These are phyloP conservation scores for Nigrospora osmanthi DNA, from an alignment of 2,329 filamentous ascomycete species.

Conservation along the genomic window DNA sequence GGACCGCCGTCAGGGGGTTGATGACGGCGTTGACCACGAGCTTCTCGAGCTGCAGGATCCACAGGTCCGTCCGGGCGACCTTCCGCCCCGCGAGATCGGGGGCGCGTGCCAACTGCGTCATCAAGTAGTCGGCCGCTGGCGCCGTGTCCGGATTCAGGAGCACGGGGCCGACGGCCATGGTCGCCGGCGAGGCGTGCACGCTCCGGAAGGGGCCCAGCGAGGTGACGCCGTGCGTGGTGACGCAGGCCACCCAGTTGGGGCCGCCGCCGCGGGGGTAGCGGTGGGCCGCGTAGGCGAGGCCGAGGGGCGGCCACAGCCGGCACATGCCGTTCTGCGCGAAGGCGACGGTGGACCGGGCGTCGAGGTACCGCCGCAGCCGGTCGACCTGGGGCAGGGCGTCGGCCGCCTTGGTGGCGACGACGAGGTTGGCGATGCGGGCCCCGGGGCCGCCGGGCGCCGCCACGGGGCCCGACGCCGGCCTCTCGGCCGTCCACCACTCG, in stretches of 20 bases:
- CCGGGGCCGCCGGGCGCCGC: slow-evolving; percentile 32
- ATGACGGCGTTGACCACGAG: slow-evolving; percentile 73
- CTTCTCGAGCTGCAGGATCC: slow-evolving; percentile 72
- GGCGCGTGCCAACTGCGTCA: slow-evolving; percentile 30
- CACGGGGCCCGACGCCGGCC: slow-evolving; percentile 25
- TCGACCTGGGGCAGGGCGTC: slow-evolving; percentile 55
- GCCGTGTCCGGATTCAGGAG: slow-evolving; percentile 14
- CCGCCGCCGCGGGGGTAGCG: slow-evolving; percentile 26
- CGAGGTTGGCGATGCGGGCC: slow-evolving; percentile 57
- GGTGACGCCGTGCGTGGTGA: slow-evolving; percentile 49
- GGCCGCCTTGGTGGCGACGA: slow-evolving; percentile 71
- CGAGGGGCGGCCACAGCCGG: slow-evolving; percentile 46
- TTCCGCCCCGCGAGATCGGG: slow-evolving; percentile 31
- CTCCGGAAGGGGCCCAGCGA: slow-evolving; percentile 42
- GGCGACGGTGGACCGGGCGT: slow-evolving; percentile 61
- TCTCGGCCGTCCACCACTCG: slow-evolving; percentile 46
- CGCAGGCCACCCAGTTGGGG: slow-evolving; percentile 67
- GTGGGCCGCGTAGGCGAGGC: slow-evolving; percentile 30
- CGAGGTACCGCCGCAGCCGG: slow-evolving; percentile 52
- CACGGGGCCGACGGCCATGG: slow-evolving; percentile 39
- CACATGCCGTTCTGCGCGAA: slow-evolving; percentile 89
- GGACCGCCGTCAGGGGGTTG: slow-evolving; percentile 76
- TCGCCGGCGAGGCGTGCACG: slow-evolving; percentile 41
- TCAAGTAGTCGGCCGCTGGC: slow-evolving; percentile 25
- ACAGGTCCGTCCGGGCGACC: slow-evolving; percentile 36